These are phyloP conservation scores for Wickerhamiella allomyrinae DNA, from an alignment of 805 yeast species.

Conservation along the genomic window DNA sequence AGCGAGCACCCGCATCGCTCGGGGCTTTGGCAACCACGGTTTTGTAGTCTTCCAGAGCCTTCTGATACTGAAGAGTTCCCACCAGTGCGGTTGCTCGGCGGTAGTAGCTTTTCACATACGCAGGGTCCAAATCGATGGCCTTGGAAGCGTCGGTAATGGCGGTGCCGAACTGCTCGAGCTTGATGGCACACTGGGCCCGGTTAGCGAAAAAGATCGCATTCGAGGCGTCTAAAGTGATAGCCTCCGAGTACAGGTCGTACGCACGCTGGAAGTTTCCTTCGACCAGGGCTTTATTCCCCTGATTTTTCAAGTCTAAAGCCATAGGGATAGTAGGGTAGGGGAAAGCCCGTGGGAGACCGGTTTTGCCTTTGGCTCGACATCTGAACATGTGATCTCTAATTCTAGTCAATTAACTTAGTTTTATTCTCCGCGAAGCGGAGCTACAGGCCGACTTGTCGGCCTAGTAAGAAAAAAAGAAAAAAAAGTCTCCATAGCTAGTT, in stretches of 20 bases:
- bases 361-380: too few relatives aligned
- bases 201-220: constrained; percentile 67
- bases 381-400: too few relatives aligned
- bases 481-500: too few relatives aligned
- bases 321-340: too few relatives aligned
- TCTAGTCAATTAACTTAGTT: too few relatives aligned
- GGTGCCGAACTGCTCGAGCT: constrained; percentile 71
- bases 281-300: constrained; percentile 56
- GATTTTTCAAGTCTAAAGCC: constrained; percentile 31
- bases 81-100: constrained; percentile 72
- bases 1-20: constrained; percentile 50
- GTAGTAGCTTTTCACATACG: constrained; percentile 67
- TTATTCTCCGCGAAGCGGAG: too few relatives aligned
- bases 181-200: constrained; percentile 79
- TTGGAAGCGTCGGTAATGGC: constrained; percentile 67
- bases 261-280: constrained; percentile 50
- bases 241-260: constrained; percentile 50
- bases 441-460: too few relatives aligned
- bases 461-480: too few relatives aligned
- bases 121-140: constrained; percentile 53
- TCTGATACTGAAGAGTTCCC: constrained; percentile 62
- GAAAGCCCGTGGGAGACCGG: too few relatives aligned
- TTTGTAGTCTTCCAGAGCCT: constrained; percentile 58
- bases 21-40: constrained; percentile 49
- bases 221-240: constrained; percentile 45